Evolutionary conservation across 306 rosid species (phyloP).

Genomic region (Cicer pinnatifidum): DNA sequence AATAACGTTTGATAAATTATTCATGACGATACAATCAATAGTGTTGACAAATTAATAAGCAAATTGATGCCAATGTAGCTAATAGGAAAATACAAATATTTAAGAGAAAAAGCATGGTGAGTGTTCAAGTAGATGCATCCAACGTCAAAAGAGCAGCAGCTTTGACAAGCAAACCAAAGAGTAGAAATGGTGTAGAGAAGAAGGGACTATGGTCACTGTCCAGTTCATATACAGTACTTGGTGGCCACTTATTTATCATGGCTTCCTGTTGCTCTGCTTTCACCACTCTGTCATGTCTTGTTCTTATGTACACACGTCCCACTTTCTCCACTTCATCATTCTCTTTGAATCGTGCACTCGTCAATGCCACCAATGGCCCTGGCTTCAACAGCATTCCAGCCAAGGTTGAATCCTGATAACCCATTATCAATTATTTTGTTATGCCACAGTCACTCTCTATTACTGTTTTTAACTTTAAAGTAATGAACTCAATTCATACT

Average conservation of each 20-base stretch:
- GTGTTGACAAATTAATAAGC: not conserved
- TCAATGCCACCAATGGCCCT: conserved; percentile 71
- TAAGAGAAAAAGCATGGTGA: not conserved
- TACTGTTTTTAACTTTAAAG: too few species aligned
- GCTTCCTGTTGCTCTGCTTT: conserved; percentile 85
- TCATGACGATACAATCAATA: conserved; percentile 25
- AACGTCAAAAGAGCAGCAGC: conserved; percentile 51
- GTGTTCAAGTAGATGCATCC: conserved; percentile 43
- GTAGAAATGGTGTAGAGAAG: conserved; percentile 83
- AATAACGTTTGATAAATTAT: conserved; percentile 28
- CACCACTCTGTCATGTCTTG: conserved; percentile 70
- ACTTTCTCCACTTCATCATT: conserved; percentile 57
- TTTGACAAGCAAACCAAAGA: conserved; percentile 75
- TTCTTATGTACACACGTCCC: conserved; percentile 68
- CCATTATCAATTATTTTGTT: not conserved
- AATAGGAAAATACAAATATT: too few species aligned
- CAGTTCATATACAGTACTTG: conserved; percentile 61
- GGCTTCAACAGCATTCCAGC: conserved; percentile 91
- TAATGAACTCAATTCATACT: too few species aligned
- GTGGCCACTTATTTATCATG: conserved; percentile 81
- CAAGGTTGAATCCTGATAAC: conserved; percentile 73
- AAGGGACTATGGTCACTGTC: conserved; percentile 87
- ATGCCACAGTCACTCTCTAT: too few species aligned
- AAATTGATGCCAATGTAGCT: not conserved
- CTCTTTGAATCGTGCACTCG: conserved; percentile 55